A percentile compares a stretch with the other conserved stretches of the same genome.
These are phyloP conservation scores for Euphrasia arctica DNA, from an alignment of 305 asterid species.

Conservation along the genomic window DNA sequence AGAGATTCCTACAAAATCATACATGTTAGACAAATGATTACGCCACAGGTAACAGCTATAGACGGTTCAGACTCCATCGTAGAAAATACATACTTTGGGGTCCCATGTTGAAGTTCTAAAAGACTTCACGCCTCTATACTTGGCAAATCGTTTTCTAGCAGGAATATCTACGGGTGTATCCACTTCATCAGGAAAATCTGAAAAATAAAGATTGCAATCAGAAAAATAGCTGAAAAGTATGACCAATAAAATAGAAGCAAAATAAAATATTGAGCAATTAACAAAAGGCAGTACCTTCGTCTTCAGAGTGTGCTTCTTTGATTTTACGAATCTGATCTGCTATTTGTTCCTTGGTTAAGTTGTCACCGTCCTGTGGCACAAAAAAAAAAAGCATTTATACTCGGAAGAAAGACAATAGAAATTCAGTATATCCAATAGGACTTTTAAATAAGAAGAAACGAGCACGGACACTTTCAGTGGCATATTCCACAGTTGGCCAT, in stretches of 20 bases:
- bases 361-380: slow-evolving; percentile 67
- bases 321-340: slow-evolving; percentile 83
- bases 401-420: neutral
- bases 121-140: slow-evolving; percentile 89
- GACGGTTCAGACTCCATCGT: neutral
- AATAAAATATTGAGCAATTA: slow-evolving; percentile 5
- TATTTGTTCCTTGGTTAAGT: slow-evolving; percentile 79
- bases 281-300: slow-evolving; percentile 58
- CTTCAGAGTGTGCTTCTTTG: slow-evolving; percentile 90
- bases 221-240: slow-evolving; percentile 12
- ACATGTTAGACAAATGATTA: slow-evolving; percentile 20
- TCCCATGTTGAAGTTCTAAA: slow-evolving; percentile 98
- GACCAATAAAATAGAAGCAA: neutral
- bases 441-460: neutral
- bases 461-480: neutral
- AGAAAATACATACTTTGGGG: slow-evolving; percentile 61
- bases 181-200: slow-evolving; percentile 97
- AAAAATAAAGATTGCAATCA: slow-evolving; percentile 21
- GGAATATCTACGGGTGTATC: slow-evolving; percentile 90
- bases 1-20: slow-evolving; percentile 72
- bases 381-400: slow-evolving; percentile 17
- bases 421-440: neutral
- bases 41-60: slow-evolving; percentile 18
- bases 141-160: slow-evolving; percentile 92
- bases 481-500: neutral